Evolutionary conservation across 2,329 filamentous ascomycete genomes (phyloP), one percentile per base, ranked within the genome.

Genomic region (Botrytis byssoidea): DNA sequence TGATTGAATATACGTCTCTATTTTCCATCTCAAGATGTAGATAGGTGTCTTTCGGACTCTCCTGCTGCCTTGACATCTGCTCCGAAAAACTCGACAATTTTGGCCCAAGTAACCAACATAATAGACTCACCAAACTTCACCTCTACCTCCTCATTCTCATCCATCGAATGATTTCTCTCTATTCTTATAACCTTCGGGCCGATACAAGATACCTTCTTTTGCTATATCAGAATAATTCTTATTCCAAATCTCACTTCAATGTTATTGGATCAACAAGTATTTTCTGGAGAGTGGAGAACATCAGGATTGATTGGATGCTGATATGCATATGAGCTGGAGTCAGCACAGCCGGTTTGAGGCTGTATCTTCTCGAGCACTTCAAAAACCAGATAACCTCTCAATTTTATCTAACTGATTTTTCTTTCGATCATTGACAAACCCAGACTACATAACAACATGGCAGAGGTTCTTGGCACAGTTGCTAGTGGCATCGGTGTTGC

Each of bases 401-500:
- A n/a, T 16, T 55, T 2, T n/a, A n/a, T n/a, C 12, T 12, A n/a
- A 16, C 12, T 55, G 1, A 55, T 16, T 3, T 16, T 55, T 16
- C 48, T 55, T 16, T 55, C 6, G n/a, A 55, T 7, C 3, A n/a
- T n/a, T 55, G 10, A 55, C 48, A n/a, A 51, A 16, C 4, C 16
- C 12, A 5, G 2, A 51, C 48, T n/a, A 14, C 2, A n/a, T n/a
- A 51, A 14, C 10, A n/a, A 14, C 25, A 75, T 74, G 72, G 72
- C 74, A 37, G 74, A 75, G 69, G 64, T 74, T 3, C 67, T 74
- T 7, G 75, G 72, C 25, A 37, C 67, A 4, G 71, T 75, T 22
- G 74, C 75, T 9, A 76, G 75, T 37, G 73, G 74, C 1, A 73
- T 74, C 35, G 60, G 59, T 40, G 64, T 76, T 14, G 73, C 61